Percentiles rank a stretch among this genome's conserved stretches.
These are phyloP conservation scores for Pestalotiopsis sp. DNA, from an alignment of 2,329 filamentous ascomycete genomes.

Conservation along the genomic window DNA sequence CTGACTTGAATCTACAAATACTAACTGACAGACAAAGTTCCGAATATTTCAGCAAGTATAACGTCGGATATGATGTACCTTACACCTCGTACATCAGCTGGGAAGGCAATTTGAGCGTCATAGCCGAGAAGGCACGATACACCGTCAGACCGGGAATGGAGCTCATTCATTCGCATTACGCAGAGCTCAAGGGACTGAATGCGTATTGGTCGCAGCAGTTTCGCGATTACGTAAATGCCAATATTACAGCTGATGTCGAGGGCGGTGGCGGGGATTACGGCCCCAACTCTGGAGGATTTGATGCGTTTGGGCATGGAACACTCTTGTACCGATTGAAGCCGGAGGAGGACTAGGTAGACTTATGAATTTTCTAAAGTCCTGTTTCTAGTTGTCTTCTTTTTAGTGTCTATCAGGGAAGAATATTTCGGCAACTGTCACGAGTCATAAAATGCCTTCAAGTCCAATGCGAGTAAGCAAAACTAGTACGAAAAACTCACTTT, in stretches of 20 bases:
- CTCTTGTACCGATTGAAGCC: constrained; percentile 26
- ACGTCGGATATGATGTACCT: constrained; percentile 43
- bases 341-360: background rate
- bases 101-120: constrained; percentile 36
- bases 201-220: constrained; percentile 38
- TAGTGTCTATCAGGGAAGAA: no score
- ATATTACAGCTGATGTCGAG: constrained; percentile 37
- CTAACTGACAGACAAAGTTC: constrained; percentile 22
- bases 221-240: constrained; percentile 34
- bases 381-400: rapidly evolving
- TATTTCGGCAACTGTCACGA: no score
- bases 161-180: constrained; percentile 42
- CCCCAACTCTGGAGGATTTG: constrained; percentile 41
- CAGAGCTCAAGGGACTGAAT: constrained; percentile 36
- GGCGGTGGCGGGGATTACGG: constrained; percentile 48
- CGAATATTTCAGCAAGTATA: constrained; percentile 44
- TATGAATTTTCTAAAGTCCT: no score
- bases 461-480: no score
- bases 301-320: constrained; percentile 37
- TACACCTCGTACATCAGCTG: constrained; percentile 42
- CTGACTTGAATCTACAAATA: background rate
- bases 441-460: no score
- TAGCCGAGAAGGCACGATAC: constrained; percentile 34
- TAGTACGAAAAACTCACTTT: no score
- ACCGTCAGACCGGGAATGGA: constrained; percentile 41